These are phyloP conservation scores for Pythium apleroticum DNA, from an alignment of 352 stramenopile genomes.

Conservation along the genomic window DNA sequence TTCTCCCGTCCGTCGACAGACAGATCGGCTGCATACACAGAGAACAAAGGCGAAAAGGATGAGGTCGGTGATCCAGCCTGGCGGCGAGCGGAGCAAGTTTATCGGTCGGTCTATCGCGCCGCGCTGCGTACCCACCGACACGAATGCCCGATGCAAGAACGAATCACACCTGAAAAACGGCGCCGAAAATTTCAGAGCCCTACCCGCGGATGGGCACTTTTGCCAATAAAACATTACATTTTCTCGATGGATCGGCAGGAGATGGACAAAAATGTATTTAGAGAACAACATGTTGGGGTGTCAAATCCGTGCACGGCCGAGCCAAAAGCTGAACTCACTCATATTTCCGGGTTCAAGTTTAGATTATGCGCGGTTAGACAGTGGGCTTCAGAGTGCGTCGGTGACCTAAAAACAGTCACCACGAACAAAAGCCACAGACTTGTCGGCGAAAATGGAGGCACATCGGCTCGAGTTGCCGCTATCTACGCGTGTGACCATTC, in stretches of 20 bases:
- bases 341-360: constrained; percentile 17
- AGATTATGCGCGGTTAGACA: constrained; percentile 5
- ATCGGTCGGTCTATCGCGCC: neutral
- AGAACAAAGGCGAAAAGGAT: constrained; percentile 9
- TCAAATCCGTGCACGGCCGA: constrained; percentile 28
- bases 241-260: neutral
- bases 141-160: constrained; percentile 5
- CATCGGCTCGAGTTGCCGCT: neutral
- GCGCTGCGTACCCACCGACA: neutral
- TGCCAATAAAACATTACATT: constrained; percentile 14
- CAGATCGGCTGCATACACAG: neutral
- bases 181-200: constrained; percentile 73
- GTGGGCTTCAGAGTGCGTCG: neutral
- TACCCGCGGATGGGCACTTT: constrained; percentile 35
- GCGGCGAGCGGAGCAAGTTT: neutral
- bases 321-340: constrained; percentile 27
- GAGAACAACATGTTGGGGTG: constrained; percentile 19
- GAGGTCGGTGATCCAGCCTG: neutral
- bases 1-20: neutral
- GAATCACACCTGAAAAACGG: constrained; percentile 23
- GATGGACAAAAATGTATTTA: constrained; percentile 3
- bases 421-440: neutral
- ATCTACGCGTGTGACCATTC: neutral
- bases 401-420: neutral
- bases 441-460: neutral